Conservation (phyloP, 495 filamentous ascomycete genomes). For the Massariosphaeria phaeospora region DNA sequence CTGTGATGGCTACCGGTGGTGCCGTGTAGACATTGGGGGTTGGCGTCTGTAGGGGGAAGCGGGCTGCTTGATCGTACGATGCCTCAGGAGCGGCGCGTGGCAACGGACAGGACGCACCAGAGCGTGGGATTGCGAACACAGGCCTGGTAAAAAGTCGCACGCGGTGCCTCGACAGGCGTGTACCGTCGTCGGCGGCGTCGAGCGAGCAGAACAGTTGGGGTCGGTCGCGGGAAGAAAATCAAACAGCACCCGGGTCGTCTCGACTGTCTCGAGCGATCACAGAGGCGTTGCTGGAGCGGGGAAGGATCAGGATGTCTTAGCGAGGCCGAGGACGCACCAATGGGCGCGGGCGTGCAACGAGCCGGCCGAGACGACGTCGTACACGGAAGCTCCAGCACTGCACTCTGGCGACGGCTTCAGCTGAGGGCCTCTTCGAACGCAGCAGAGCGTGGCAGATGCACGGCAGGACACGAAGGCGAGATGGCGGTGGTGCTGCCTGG, state of each 20-base stretch:
- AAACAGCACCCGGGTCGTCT: conserved; percentile 11
- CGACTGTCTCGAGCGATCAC: conserved; percentile 23
- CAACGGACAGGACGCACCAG: too few species aligned
- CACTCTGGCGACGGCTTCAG: background rate
- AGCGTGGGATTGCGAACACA: background rate
- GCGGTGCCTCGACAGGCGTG: background rate
- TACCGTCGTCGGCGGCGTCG: background rate
- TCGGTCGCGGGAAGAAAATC: background rate
- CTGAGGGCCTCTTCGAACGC: background rate
- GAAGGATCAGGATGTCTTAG: conserved; percentile 11
- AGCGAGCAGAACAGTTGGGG: background rate
- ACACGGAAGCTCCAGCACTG: conserved; percentile 13
- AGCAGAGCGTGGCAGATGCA: conserved; percentile 5
- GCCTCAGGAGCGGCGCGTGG: background rate
- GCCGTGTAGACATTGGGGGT: conserved; percentile 22
- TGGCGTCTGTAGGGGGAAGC: background rate
- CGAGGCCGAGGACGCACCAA: conserved; percentile 25
- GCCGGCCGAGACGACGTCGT: conserved; percentile 16
- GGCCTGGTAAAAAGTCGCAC: background rate
- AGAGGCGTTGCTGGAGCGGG: conserved; percentile 20
- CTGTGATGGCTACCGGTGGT: conserved; percentile 10
- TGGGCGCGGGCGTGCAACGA: conserved; percentile 5
- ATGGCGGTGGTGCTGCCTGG: background rate
- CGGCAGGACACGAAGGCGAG: too few species aligned
- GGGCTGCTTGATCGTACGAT: background rate